Conservation (phyloP, 2,329 filamentous ascomycete species). For the Juglanconis juglandina region DNA sequence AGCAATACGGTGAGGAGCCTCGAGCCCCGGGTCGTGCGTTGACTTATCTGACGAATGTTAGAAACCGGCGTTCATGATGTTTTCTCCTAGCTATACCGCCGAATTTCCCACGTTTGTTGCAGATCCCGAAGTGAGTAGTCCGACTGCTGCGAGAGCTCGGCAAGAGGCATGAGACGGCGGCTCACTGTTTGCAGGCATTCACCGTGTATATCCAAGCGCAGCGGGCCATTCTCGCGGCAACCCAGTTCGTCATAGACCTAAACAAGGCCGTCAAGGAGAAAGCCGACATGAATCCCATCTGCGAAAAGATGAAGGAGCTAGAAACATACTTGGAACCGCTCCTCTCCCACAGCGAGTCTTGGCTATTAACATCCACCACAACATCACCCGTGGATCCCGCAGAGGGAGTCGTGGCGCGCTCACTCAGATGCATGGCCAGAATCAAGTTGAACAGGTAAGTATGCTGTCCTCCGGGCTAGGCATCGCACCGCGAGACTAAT, state of each 20-base stretch:
- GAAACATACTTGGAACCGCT: conserved; percentile 37
- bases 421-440: conserved; percentile 43
- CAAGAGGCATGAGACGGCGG: neutral
- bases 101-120: conserved; percentile 37
- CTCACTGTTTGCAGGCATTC: conserved; percentile 33
- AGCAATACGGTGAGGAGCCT: conserved; percentile 40
- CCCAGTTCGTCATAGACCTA: conserved; percentile 46
- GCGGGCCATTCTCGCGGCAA: conserved; percentile 44
- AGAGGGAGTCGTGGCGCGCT: conserved; percentile 40
- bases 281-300: conserved; percentile 37
- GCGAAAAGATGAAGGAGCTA: conserved; percentile 38
- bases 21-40: too few relatives aligned
- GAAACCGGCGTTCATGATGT: conserved; percentile 41
- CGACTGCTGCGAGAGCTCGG: neutral
- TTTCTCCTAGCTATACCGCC: conserved; percentile 43
- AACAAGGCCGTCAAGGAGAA: conserved; percentile 38
- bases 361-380: conserved; percentile 30
- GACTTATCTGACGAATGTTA: conserved; percentile 20
- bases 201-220: conserved; percentile 43
- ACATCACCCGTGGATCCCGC: conserved; percentile 34
- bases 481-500: neutral
- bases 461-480: neutral
- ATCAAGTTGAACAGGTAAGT: conserved; percentile 48
- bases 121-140: conserved; percentile 37
- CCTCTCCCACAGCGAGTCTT: conserved; percentile 33